These are phyloP conservation scores for Spencermartinsiella ligniputridi DNA, from an alignment of 1,139 yeast species.

Conservation along the genomic window DNA sequence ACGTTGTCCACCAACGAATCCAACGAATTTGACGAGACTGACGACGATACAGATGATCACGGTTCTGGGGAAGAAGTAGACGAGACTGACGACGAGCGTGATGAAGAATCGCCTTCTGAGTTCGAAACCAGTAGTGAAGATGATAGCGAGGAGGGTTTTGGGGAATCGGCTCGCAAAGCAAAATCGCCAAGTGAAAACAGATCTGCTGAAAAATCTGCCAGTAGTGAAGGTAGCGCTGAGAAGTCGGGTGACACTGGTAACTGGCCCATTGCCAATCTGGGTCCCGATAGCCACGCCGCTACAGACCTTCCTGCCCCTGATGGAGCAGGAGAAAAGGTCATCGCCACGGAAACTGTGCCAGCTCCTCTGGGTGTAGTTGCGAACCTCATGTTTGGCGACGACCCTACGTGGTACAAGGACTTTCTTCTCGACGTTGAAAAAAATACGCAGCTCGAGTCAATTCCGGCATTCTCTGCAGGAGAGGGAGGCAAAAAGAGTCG, in stretches of 20 bases:
- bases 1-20: slow-evolving; percentile 4
- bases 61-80: slow-evolving; percentile 21
- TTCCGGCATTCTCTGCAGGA: slow-evolving; percentile 45
- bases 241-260: no score
- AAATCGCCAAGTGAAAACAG: not conserved
- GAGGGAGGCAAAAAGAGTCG: slow-evolving; percentile 43
- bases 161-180: slow-evolving; percentile 12
- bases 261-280: slow-evolving; percentile 39
- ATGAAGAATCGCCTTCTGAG: slow-evolving; percentile 22
- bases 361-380: slow-evolving; percentile 85
- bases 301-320: slow-evolving; percentile 48
- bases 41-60: slow-evolving; percentile 16
- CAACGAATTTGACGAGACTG: slow-evolving; percentile 20
- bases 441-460: slow-evolving; percentile 60
- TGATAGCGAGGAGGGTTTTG: slow-evolving; percentile 19
- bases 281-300: slow-evolving; percentile 55
- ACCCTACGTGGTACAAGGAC: slow-evolving; percentile 51
- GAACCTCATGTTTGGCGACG: slow-evolving; percentile 67
- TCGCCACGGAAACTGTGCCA: slow-evolving; percentile 54
- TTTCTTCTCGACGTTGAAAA: slow-evolving; percentile 61
- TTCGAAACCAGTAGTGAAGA: slow-evolving; percentile 20
- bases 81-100: slow-evolving; percentile 20
- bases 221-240: no score
- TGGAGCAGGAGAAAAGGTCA: slow-evolving; percentile 53
- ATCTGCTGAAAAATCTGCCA: no score